These are phyloP conservation scores for Entomortierella lignicola DNA, from an alignment of 192 early-diverging fungal species.

Conservation along the genomic window DNA sequence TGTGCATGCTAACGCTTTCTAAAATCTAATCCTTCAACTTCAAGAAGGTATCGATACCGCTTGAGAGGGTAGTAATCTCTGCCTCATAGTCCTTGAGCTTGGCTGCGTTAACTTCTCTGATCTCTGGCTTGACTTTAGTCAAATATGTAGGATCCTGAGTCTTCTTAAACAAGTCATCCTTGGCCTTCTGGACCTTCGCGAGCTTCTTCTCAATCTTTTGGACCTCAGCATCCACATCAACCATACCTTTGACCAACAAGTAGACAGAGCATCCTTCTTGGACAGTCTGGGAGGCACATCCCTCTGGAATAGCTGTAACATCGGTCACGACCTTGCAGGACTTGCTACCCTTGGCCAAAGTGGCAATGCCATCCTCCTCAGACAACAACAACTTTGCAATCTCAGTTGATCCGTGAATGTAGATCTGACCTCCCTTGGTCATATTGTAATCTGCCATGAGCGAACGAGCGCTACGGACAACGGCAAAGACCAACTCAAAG, in stretches of 20 bases:
- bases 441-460: conserved; percentile 85
- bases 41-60: conserved; percentile 78
- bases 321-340: conserved; percentile 70
- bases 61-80: conserved; percentile 78
- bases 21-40: conserved; percentile 62
- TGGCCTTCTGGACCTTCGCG: conserved; percentile 71
- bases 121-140: conserved; percentile 74
- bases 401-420: conserved; percentile 46
- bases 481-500: conserved; percentile 83
- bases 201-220: conserved; percentile 82
- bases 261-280: conserved; percentile 78
- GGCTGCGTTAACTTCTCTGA: conserved; percentile 75
- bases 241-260: conserved; percentile 78
- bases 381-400: conserved; percentile 60
- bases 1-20: neutral
- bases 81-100: conserved; percentile 81
- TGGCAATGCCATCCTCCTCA: conserved; percentile 72
- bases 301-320: conserved; percentile 72
- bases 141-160: conserved; percentile 76
- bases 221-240: conserved; percentile 89
- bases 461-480: conserved; percentile 81
- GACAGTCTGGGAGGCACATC: conserved; percentile 80
- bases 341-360: conserved; percentile 81
- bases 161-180: conserved; percentile 71
- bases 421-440: conserved; percentile 69